Evolutionary conservation across 2,329 filamentous ascomycete genomes (phyloP).

Genomic region (Annulohypoxylon truncatum): DNA sequence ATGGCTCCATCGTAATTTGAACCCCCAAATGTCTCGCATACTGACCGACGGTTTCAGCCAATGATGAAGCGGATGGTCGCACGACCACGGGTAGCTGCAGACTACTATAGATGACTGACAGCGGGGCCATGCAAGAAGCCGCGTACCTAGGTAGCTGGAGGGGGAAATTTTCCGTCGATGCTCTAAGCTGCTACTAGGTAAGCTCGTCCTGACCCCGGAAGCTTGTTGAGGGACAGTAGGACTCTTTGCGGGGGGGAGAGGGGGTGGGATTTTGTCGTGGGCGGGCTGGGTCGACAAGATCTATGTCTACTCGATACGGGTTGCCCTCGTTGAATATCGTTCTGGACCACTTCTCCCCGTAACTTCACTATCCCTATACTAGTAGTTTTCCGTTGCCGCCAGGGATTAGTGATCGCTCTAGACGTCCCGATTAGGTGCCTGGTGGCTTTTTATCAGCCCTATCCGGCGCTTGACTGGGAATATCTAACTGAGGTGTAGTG

Average conservation of each 20-base stretch:
- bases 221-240: constrained; percentile 22
- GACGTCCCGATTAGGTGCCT: constrained; percentile 1
- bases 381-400: neutral
- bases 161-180: constrained; percentile 44
- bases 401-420: constrained; percentile 1
- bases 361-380: neutral
- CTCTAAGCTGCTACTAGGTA: constrained; percentile 28
- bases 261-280: neutral
- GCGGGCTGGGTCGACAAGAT: constrained; percentile 7
- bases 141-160: constrained; percentile 30
- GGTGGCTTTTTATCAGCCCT: constrained; percentile 11
- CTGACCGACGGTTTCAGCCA: constrained; percentile 40
- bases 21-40: constrained; percentile 40
- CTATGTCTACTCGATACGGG: constrained; percentile 34
- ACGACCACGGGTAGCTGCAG: constrained; percentile 45
- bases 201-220: constrained; percentile 27
- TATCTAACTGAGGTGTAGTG: neutral
- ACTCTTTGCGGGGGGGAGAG: neutral
- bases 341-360: neutral
- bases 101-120: constrained; percentile 45
- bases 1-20: constrained; percentile 28
- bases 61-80: constrained; percentile 42
- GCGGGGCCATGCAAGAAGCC: constrained; percentile 46
- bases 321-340: constrained; percentile 26
- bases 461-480: constrained; percentile 3